Base-by-base conservation (phyloP, 257 asterid genomes). In the Ilex aquifolium region DNA sequence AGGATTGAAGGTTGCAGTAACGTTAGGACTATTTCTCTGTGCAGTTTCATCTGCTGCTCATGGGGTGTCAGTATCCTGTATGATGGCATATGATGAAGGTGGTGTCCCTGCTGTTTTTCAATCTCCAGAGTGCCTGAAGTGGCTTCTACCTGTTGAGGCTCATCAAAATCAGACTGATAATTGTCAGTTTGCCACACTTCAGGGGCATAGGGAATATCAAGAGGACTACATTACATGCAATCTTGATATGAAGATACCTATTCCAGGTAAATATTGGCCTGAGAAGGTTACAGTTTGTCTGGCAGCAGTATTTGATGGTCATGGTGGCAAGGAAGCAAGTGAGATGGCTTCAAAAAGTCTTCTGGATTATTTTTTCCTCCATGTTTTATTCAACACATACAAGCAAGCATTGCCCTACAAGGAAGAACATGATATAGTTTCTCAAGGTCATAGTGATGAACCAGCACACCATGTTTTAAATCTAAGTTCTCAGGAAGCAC, bases 251-350 rank as follows among this genome's bases (percentile, higher is more conserved):
- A 74, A 65, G 64, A 61, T 87, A 57, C 83, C 88, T n/a, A 55
- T 82, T 64, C 68, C 74, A 77, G 91, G 72, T 54, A 72, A 61
- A 21, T 66, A 72, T 27, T 78, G 74, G 67, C 31, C n/a, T 17
- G 65, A 68, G 65, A 87, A 77, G 72, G 64, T 67, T 56, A 54
- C 39, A 14, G 3, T 81, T 48, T 82, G 90, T 65, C 66, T 84
- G 50, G 95, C 91, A 44, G 91, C 91, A 51, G 68, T 87, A 63
- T 86, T 90, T 64, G 97, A 84, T 78, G 97, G 97, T 56, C 97
- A 87, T 69, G 90, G 83, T 61, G 97, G 97, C 40, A 54, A 65
- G 16, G 90, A 90, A 81, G 94, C 88, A 21, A 81, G 95, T 80
- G 88, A 81, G 62, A 62, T 83, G 83, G 91, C 95, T 63, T 90